Base-by-base conservation (phyloP, 305 asterid genomes). In the Solanum chacoense region DNA sequence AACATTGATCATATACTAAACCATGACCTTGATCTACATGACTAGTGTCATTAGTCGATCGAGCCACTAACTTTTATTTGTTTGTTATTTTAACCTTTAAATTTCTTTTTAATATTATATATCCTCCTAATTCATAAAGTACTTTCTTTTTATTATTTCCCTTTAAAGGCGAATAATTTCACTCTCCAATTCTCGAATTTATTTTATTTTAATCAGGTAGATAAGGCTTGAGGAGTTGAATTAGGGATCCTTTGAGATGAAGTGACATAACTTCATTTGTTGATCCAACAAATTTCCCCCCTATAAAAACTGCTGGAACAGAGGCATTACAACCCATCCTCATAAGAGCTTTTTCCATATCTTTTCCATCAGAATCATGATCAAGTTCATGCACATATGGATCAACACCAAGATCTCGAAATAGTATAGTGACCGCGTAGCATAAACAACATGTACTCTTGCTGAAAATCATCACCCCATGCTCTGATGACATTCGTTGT, bases 221-320 rank as follows among this genome's bases (percentile, higher is more conserved):
- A 85, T 92, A 88, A 7, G 94, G 94, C 88, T 91, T 92, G 87
- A 95, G 91, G 28, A 94, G 91, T n/a, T 92, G 95, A 31, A 93
- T 34, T 59, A 95, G 94, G 37, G 94, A 84, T 76, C 97, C 98
- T 50, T 96, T 94, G 2, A 95, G 91, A 91, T 95, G 98, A 78
- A 93, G 98, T 9, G 97, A 93, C 97, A 95, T 95, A 84, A 95
- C 95, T 91, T 95, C 98, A 73, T 95, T 93, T 89, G 97, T 95
- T 22, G 98, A 95, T 11, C 98, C 98, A 6, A 94, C 84, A 1
- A 95, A 93, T 85, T 92, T 88, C 3, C 98, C 98, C n/a, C 87
- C 90, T 26, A 94, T 92, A 95, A 94, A 95, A 2, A 95, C 96
- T 0, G 97, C 95, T 0, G 97, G 98, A 3, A 95, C 88, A 2